phyloP scores from a whole-genome alignment of 306 rosid species.

The Delonix regia region DNA sequence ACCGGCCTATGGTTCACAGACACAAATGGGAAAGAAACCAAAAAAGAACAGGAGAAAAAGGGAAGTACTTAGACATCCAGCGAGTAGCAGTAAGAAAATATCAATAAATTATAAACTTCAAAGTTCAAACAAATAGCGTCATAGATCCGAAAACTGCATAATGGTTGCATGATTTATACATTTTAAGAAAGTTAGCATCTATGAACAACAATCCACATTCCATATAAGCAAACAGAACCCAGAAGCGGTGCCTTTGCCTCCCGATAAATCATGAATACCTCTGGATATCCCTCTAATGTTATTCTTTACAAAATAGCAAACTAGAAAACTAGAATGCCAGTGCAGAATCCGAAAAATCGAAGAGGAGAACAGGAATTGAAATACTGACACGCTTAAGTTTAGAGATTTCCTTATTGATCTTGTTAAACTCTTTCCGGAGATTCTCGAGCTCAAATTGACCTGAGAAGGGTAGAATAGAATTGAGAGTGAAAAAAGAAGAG shows the following conservation, averaged over 20 bases:
- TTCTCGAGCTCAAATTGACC: constrained; percentile 63
- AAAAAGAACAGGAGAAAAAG: too few relatives aligned
- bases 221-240: neutral
- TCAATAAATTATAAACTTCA: neutral
- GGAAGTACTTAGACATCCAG: constrained; percentile 57
- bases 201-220: neutral
- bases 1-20: constrained; percentile 60
- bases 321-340: neutral
- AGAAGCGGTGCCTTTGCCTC: neutral
- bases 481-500: neutral
- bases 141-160: neutral
- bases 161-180: neutral
- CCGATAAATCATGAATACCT: neutral
- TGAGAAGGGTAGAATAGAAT: neutral
- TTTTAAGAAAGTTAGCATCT: neutral
- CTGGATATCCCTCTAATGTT: neutral
- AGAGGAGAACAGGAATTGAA: neutral
- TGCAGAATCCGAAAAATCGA: neutral
- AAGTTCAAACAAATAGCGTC: neutral
- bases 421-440: constrained; percentile 62
- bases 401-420: constrained; percentile 60
- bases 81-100: constrained; percentile 64
- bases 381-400: constrained; percentile 50
- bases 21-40: neutral
- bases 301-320: neutral